Base-by-base conservation (phyloP, 768 basidiomycete genomes). In the Hygrocybe punicea region DNA sequence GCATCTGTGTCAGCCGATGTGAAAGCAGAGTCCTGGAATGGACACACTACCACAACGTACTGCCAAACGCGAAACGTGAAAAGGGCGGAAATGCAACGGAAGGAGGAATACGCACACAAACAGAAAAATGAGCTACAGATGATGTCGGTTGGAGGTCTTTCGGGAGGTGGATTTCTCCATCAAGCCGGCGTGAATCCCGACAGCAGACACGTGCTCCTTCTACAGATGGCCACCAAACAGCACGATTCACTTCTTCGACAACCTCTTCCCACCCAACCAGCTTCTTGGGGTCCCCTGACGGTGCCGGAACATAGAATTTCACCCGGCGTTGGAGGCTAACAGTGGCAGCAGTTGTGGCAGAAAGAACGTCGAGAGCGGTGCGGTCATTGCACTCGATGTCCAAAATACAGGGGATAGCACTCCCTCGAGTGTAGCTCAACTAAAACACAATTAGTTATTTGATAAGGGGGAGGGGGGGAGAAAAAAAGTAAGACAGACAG, bases 81-180 rank as follows among this genome's bases (percentile, higher is more conserved):
- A 52, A 23, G 46, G 10, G 33, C 33, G 14, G 23, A 47, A 24
- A 21, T 46, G 19, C 33, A 33, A 51, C 34, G 17, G 34, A 45
- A 25, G 23, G n/a, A n/a, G 35, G 16, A 36, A 56, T 33, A 67
- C 78, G 67, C 58, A 81, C 80, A 55, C 76, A 76, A 56, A 83
- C 75, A 60, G 76, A 78, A 68, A 82, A 82, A 60, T 78, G 77
- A 17, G 76, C 78, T 63, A 82, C 75, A 51, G 76, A 71, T 40
- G 78, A 78, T 16, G 80, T 73, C 17, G 82, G 81, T 49, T 78
- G 65, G 25, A 83, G 68, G 56, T 82, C 79, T 65, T 82, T 82
- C 13, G 77, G 65, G 2, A 83, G 69, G 34, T 70, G 73, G 42
- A 83, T 80, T 64, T 83, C 82, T 6, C 82, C 82, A 60, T 82